Conservation (phyloP, 805 yeast species). For the Wickerhamiella kazuoi region DNA sequence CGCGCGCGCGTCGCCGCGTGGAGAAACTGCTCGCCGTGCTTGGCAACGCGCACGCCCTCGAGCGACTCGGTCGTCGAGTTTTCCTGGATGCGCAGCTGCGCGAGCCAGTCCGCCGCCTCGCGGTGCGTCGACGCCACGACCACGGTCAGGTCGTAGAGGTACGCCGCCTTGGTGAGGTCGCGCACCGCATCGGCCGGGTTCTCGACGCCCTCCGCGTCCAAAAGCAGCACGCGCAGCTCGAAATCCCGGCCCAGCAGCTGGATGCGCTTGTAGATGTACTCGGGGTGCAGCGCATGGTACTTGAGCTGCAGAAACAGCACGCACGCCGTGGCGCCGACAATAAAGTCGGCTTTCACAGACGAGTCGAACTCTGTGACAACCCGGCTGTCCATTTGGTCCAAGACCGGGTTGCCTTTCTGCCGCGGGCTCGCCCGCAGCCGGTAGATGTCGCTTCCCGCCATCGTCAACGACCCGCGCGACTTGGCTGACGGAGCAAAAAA, state of each 20-base stretch:
- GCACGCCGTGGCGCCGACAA: conserved; percentile 20
- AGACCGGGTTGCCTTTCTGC: conserved; percentile 18
- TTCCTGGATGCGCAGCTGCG: conserved; percentile 19
- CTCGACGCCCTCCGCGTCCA: conserved; percentile 23
- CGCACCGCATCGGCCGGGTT: conserved; percentile 21
- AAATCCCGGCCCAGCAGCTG: conserved; percentile 19
- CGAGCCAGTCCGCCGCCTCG: conserved; percentile 24
- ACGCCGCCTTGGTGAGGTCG: conserved; percentile 20
- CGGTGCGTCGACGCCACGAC: conserved; percentile 21
- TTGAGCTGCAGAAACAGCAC: conserved; percentile 22
- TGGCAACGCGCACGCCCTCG: conserved; percentile 17
- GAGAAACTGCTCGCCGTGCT: conserved; percentile 20
- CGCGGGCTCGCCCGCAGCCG: conserved; percentile 8
- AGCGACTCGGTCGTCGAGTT: conserved; percentile 18
- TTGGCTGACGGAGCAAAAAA: too few relatives aligned
- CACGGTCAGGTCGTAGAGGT: conserved; percentile 19
- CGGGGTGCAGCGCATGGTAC: conserved; percentile 25
- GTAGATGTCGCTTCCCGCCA: not conserved
- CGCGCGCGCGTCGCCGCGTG: conserved; percentile 21
- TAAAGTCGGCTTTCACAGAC: conserved; percentile 23
- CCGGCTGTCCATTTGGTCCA: conserved; percentile 12
- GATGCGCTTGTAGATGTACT: conserved; percentile 24
- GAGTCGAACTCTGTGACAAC: conserved; percentile 16
- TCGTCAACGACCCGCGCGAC: too few relatives aligned
- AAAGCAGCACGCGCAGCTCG: conserved; percentile 20